Evolutionary conservation across 2,329 filamentous ascomycete genomes (phyloP), one percentile per base, ranked within the genome.

Genomic region (Harringtonia lauricola): DNA sequence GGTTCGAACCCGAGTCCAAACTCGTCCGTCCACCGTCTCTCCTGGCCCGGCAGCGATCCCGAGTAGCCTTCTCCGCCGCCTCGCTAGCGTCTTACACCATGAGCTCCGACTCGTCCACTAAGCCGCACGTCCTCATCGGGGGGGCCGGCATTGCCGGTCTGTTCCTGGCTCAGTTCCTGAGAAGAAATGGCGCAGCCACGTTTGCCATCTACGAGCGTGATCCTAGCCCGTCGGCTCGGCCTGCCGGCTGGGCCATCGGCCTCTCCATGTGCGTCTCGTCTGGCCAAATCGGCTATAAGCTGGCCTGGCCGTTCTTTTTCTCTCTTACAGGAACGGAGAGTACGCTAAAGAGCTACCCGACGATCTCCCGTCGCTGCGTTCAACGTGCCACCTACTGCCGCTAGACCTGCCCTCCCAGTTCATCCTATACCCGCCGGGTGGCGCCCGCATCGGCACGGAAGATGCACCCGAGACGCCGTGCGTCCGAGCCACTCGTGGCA

Each of bases 61-160:
- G n/a, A n/a, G n/a, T n/a, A n/a, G n/a, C n/a, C n/a, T n/a, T n/a
- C n/a, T n/a, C n/a, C n/a, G n/a, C n/a, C n/a, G n/a, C n/a, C n/a
- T n/a, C n/a, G n/a, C n/a, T n/a, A n/a, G n/a, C n/a, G n/a, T n/a
- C n/a, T n/a, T n/a, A n/a, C n/a, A n/a, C n/a, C n/a, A n/a, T n/a
- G n/a, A n/a, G n/a, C n/a, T n/a, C n/a, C n/a, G n/a, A n/a, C n/a
- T n/a, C n/a, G n/a, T n/a, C n/a, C n/a, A n/a, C n/a, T n/a, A 42
- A 36, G 24, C 54, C 44, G 2, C 53, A 54, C 24, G 53, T 68
- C 31, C 46, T 68, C 36, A 67, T 69, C 45, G 53, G 65, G 34
- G 64, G 64, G 5, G 65, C 60, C 17, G 65, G 64, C 33, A 58
- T 69, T 35, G 61, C 60, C 38, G 66, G 66, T 14, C 56, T 68